Base-by-base conservation (phyloP, 2,329 filamentous ascomycete species). In the Cladosporium oxysporum region DNA sequence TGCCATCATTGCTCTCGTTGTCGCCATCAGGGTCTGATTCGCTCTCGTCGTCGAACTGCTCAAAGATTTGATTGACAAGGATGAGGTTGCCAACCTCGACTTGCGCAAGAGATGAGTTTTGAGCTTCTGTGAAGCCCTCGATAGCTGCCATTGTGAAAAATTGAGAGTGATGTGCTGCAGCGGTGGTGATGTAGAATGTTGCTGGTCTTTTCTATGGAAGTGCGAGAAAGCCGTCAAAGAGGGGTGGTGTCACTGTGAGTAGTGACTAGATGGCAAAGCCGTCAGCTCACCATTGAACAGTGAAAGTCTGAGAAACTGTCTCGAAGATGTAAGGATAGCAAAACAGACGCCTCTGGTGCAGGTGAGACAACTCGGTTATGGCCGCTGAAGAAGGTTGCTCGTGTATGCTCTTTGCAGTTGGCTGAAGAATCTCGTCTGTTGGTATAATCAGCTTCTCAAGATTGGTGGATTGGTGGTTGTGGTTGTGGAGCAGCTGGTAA, bases 11-110 rank as follows among this genome's bases (percentile, higher is more conserved):
- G 7, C 62, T 41, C 18, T 68, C 63, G 23, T 53, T 57, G 14
- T 63, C 63, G 47, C 65, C 66, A 3, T 67, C 63, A 6, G 67
- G 58, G 10, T 64, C 62, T 1, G 58, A 64, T 2, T 61, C 65
- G 2, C 66, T 66, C 8, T 68, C 65, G n/a, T 67, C 66, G 4
- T 67, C 64, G 21, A 49, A 29, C 23, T 49, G 23, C 12, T 52
- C 60, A 28, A 12, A 21, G 23, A 11, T n/a, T n/a, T 58, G 62
- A 12, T 67, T 18, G 12, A 73, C 58, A 26, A 68, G 66, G 44
- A 73, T 37, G 1, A 74, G 44, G 37, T 70, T 66, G 53, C 71
- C 72, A 29, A 69, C 59, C 12, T 66, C 47, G 44, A 71, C 65
- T 47, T 58, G 64, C 5, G 41, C 52, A 7, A 73, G 57, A 23